phyloP scores from a whole-genome alignment of 768 basidiomycete genomes.

The Tulasnella sp. region DNA sequence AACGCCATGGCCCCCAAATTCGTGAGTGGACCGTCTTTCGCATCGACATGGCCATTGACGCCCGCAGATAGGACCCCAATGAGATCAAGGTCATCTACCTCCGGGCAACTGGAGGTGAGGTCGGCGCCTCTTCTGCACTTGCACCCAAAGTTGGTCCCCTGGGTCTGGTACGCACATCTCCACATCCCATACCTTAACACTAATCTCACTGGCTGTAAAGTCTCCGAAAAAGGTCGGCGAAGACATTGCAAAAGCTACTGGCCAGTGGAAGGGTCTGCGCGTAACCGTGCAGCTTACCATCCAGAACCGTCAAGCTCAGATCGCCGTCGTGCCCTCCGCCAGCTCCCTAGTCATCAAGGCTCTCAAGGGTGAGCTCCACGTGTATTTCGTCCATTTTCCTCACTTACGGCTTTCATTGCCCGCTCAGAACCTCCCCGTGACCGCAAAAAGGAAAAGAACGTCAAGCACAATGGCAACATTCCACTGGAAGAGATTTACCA shows the following conservation, averaged over 20 bases:
- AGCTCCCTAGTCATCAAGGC: conserved; percentile 96
- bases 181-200: background rate
- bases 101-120: conserved; percentile 96
- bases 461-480: conserved; percentile 95
- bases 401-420: conserved; percentile 1
- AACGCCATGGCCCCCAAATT: conserved; percentile 64
- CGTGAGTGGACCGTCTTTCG: conserved; percentile 33
- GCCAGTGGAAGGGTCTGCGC: conserved; percentile 97
- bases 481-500: conserved; percentile 86
- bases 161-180: conserved; percentile 67
- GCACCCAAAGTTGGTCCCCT: conserved; percentile 99
- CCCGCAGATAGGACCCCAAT: conserved; percentile 61
- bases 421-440: conserved; percentile 88
- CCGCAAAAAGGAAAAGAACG: conserved; percentile 99
- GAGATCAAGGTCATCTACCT: conserved; percentile 99
- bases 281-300: conserved; percentile 98
- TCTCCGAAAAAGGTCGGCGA: conserved; percentile 99
- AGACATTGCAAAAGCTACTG: conserved; percentile 99
- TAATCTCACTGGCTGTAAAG: conserved; percentile 31
- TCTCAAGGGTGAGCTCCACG: conserved; percentile 67
- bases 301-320: conserved; percentile 98
- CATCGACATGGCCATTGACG: background rate
- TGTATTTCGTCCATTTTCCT: background rate
- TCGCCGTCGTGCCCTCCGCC: conserved; percentile 93
- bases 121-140: conserved; percentile 95